Percentiles rank a stretch among this genome's conserved stretches.
Conservation (phyloP, 2,329 filamentous ascomycete genomes). For the Thielaviopsis euricoi region DNA sequence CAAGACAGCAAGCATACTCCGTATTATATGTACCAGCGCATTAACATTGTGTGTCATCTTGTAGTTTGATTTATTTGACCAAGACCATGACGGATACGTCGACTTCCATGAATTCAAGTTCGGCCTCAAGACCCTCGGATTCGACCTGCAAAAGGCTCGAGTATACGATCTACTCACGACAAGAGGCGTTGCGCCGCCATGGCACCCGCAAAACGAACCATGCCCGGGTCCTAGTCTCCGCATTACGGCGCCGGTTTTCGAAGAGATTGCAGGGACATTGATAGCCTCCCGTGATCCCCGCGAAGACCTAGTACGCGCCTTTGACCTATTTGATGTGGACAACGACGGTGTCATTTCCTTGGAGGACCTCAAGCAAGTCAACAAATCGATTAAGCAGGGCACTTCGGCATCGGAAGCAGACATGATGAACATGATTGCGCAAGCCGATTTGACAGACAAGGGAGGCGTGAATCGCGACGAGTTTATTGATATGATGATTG, state of each 20-base stretch:
- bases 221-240: constrained; percentile 47
- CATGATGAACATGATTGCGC: constrained; percentile 88
- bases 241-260: constrained; percentile 56
- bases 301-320: constrained; percentile 82
- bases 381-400: constrained; percentile 72
- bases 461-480: constrained; percentile 58
- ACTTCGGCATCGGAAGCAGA: constrained; percentile 78
- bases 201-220: constrained; percentile 35
- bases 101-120: constrained; percentile 98
- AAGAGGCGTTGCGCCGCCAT: constrained; percentile 59
- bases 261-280: constrained; percentile 60
- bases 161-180: constrained; percentile 65
- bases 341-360: constrained; percentile 82
- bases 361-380: constrained; percentile 73
- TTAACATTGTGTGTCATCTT: background rate
- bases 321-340: constrained; percentile 83
- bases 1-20: background rate
- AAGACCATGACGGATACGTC: constrained; percentile 48
- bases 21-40: background rate
- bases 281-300: constrained; percentile 71
- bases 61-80: constrained; percentile 14
- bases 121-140: constrained; percentile 86
- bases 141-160: constrained; percentile 74
- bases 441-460: constrained; percentile 90
- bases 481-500: constrained; percentile 45